These are phyloP conservation scores for Ustilago trichophora DNA, from an alignment of 1,284 basidiomycete species.

Conservation along the genomic window DNA sequence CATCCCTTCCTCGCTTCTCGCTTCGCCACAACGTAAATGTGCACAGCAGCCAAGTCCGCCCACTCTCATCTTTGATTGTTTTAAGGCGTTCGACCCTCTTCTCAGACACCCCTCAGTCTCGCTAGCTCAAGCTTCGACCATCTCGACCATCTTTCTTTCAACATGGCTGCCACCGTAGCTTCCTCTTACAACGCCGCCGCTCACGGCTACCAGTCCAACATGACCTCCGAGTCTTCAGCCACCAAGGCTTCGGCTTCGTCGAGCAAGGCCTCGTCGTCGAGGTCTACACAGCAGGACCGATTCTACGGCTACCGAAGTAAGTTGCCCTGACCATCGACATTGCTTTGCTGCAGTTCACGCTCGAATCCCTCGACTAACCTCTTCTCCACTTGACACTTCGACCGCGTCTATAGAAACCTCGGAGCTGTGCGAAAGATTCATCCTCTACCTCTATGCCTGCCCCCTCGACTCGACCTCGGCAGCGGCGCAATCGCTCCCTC, in stretches of 20 bases:
- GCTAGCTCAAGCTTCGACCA: too few species aligned
- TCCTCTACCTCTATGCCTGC: slow-evolving; percentile 60
- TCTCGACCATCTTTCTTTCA: too few species aligned
- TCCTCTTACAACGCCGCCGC: slow-evolving; percentile 20
- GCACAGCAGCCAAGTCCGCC: slow-evolving; percentile 4
- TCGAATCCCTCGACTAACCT: slow-evolving; percentile 1
- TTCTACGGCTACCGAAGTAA: slow-evolving; percentile 59
- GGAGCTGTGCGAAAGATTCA: slow-evolving; percentile 60
- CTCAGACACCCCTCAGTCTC: too few species aligned
- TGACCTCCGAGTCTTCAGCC: slow-evolving; percentile 6
- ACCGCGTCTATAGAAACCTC: slow-evolving; percentile 31
- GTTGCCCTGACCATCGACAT: slow-evolving; percentile 1
- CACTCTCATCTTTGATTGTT: slow-evolving; percentile 20
- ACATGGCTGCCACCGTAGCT: slow-evolving; percentile 43
- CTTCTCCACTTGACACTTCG: background rate
- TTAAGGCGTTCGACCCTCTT: too few species aligned
- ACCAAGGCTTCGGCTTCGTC: slow-evolving; percentile 12
- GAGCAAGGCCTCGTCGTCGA: slow-evolving; percentile 26
- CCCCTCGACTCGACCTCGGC: slow-evolving; percentile 61
- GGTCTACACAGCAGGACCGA: slow-evolving; percentile 42
- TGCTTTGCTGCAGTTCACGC: too few species aligned
- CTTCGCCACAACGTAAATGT: slow-evolving; percentile 13
- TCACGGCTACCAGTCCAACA: slow-evolving; percentile 29
- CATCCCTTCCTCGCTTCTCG: background rate
- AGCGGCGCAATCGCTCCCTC: slow-evolving; percentile 33